Evolutionary conservation across 257 asterid genomes (phyloP).

Genomic region (Jaltomata sinuosa): DNA sequence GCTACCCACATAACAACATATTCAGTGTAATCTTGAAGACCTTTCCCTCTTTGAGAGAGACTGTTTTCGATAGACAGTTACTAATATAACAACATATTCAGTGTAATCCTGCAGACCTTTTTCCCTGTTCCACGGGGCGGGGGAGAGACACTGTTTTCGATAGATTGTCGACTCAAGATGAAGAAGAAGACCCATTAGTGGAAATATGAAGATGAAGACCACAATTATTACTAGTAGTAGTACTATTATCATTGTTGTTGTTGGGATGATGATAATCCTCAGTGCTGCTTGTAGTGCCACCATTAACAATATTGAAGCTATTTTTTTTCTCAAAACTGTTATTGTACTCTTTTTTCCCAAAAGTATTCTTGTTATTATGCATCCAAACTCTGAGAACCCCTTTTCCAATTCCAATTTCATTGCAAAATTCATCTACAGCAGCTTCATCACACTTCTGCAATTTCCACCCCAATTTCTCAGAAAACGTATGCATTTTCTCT

Average conservation of each 20-base stretch:
- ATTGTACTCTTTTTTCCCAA: not conserved
- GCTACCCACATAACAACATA: too few species aligned
- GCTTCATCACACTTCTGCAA: constrained; percentile 13
- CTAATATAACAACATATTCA: too few species aligned
- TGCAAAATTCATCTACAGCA: constrained; percentile 14
- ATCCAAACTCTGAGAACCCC: constrained; percentile 39
- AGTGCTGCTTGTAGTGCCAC: not conserved
- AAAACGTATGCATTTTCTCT: constrained; percentile 8
- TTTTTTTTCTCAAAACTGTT: not conserved
- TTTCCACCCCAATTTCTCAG: constrained; percentile 17
- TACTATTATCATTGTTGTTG: not conserved
- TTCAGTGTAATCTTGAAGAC: too few species aligned
- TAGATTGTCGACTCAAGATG: not conserved
- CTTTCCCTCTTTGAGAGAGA: too few species aligned
- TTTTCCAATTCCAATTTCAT: constrained; percentile 22
- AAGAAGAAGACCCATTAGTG: constrained; percentile 13
- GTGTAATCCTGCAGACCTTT: too few species aligned
- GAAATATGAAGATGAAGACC: constrained; percentile 10
- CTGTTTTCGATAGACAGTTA: too few species aligned
- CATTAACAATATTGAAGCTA: not conserved
- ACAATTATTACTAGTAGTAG: not conserved
- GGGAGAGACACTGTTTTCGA: too few species aligned
- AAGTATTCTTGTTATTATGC: constrained; percentile 34
- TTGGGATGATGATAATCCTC: not conserved
- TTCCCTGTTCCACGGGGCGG: too few species aligned